Conservation (phyloP, 208 protist genomes). For the Trichomonas gallinae region DNA sequence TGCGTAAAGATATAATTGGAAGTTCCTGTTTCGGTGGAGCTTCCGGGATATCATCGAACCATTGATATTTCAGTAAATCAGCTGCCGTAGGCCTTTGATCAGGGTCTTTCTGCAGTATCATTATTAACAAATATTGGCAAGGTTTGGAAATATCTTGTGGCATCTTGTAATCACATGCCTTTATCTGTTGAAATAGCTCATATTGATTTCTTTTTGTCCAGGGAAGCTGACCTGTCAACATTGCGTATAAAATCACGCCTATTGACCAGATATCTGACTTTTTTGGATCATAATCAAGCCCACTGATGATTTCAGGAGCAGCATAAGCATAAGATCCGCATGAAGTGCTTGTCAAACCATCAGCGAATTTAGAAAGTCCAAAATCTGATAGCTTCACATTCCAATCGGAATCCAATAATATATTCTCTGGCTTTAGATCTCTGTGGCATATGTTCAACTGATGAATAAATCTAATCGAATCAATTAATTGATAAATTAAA, state of each 20-base stretch:
- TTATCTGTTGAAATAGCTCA: background rate
- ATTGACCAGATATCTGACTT: background rate
- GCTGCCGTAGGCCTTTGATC: background rate
- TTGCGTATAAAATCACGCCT: background rate
- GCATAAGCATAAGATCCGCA: background rate
- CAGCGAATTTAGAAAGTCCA: slow-evolving; percentile 46
- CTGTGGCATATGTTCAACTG: background rate
- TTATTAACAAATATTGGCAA: background rate
- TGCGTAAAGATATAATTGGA: background rate
- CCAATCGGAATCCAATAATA: slow-evolving; percentile 49
- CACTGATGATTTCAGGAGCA: background rate
- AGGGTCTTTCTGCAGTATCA: background rate
- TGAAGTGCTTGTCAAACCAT: background rate
- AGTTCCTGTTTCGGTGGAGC: too few species aligned
- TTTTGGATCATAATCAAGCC: background rate
- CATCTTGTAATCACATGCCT: background rate
- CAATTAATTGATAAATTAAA: background rate
- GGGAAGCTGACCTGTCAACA: background rate
- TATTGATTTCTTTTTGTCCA: background rate
- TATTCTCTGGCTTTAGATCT: slow-evolving; percentile 51
- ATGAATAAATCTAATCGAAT: background rate
- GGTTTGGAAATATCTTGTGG: background rate
- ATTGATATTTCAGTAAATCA: too few species aligned
- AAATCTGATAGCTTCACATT: slow-evolving; percentile 97
- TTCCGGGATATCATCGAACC: too few species aligned